Conservation (phyloP, 1,284 basidiomycete genomes). For the Takashimella koratensis region DNA sequence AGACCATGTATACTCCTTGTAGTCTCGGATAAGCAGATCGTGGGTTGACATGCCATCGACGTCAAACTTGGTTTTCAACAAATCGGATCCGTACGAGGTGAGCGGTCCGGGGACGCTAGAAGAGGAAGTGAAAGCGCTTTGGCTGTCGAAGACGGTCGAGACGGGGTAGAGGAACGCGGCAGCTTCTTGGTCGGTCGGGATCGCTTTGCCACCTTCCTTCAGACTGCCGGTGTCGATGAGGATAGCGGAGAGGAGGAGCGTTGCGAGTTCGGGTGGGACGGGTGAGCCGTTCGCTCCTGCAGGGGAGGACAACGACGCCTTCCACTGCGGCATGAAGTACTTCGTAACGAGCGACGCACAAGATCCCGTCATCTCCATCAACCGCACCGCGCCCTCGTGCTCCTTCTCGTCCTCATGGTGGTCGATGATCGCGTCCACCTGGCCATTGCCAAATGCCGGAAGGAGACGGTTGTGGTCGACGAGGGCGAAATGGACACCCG, state of each 20-base stretch:
- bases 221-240: conserved; percentile 79
- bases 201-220: conserved; percentile 68
- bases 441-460: conserved; percentile 51
- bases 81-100: conserved; percentile 52
- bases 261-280: conserved; percentile 58
- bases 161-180: conserved; percentile 57
- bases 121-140: conserved; percentile 3
- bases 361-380: conserved; percentile 65
- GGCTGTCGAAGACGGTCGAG: conserved; percentile 15
- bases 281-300: conserved; percentile 33
- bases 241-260: conserved; percentile 73
- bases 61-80: conserved; percentile 63
- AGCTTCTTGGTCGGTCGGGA: conserved; percentile 60
- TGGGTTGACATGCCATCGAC: conserved; percentile 64
- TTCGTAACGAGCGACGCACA: conserved; percentile 71
- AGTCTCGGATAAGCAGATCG: conserved; percentile 84
- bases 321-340: conserved; percentile 52
- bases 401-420: conserved; percentile 89
- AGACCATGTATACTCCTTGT: conserved; percentile 73
- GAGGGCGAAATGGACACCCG: conserved; percentile 65
- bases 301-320: conserved; percentile 21
- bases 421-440: conserved; percentile 79
- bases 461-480: conserved; percentile 84
- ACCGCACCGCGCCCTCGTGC: conserved; percentile 70
- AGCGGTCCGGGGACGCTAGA: conserved; percentile 23